These are phyloP conservation scores for Macrocybe gigantea DNA, from an alignment of 768 basidiomycete genomes.

Conservation along the genomic window DNA sequence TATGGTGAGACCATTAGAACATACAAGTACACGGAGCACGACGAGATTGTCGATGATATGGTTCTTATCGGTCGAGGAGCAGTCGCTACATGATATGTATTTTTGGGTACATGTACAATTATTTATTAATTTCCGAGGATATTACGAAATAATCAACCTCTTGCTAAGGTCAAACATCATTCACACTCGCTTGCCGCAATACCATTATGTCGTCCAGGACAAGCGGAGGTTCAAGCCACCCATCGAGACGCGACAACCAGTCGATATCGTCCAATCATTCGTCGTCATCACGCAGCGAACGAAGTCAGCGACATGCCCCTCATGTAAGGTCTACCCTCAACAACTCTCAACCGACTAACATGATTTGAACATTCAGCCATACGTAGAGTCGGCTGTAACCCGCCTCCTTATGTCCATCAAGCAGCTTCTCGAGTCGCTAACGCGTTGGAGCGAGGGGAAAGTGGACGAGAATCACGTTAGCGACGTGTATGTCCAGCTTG, in stretches of 20 bases:
- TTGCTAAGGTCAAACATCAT: background rate
- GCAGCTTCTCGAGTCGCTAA: constrained; percentile 85
- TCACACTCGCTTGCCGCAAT: constrained; percentile 7
- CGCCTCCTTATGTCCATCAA: constrained; percentile 92
- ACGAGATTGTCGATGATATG: constrained; percentile 60
- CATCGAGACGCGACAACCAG: constrained; percentile 47
- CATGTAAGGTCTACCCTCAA: constrained; percentile 23
- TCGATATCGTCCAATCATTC: constrained; percentile 46
- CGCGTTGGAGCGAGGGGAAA: constrained; percentile 72
- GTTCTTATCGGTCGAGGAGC: constrained; percentile 52
- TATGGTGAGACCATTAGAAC: constrained; percentile 92
- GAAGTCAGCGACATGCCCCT: constrained; percentile 31
- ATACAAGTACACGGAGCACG: constrained; percentile 74
- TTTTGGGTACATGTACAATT: background rate
- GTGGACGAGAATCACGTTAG: constrained; percentile 80
- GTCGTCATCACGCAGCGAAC: constrained; percentile 34
- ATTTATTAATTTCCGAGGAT: background rate
- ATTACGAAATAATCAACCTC: background rate
- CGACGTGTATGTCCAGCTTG: constrained; percentile 93
- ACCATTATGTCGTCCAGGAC: constrained; percentile 21
- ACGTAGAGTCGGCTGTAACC: constrained; percentile 88
- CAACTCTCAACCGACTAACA: constrained; percentile 6
- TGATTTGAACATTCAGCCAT: constrained; percentile 39
- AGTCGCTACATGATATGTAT: constrained; percentile 3
- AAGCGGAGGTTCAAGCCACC: constrained; percentile 27